These are phyloP conservation scores for Dictyostelium purpureum DNA, from an alignment of 78 protist species.

Conservation along the genomic window DNA sequence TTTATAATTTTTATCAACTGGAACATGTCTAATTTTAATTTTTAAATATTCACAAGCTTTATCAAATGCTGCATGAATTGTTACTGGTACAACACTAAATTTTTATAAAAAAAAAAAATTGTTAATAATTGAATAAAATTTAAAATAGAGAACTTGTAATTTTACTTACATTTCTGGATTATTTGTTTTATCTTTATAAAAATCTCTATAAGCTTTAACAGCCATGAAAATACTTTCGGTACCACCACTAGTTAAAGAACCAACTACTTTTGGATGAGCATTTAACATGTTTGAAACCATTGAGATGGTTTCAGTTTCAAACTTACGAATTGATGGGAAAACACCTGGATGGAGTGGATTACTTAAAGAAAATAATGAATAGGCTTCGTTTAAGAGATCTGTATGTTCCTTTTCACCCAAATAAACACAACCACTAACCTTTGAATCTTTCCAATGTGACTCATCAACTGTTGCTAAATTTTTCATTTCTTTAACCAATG, in stretches of 20 bases:
- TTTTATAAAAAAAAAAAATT: not conserved
- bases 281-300: constrained; percentile 86
- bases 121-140: not conserved
- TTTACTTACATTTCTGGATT: constrained; percentile 67
- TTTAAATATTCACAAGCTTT: constrained; percentile 66
- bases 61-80: constrained; percentile 71
- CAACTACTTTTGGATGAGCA: constrained; percentile 75
- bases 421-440: constrained; percentile 78
- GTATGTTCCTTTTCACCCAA: constrained; percentile 63
- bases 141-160: not conserved
- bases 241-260: constrained; percentile 79
- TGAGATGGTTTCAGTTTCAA: constrained; percentile 88
- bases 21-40: constrained; percentile 67
- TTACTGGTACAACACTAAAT: constrained; percentile 65
- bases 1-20: constrained; percentile 29
- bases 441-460: constrained; percentile 10
- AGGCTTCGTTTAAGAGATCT: constrained; percentile 50
- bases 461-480: constrained; percentile 33
- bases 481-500: not conserved
- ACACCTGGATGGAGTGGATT: constrained; percentile 91
- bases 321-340: constrained; percentile 86
- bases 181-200: constrained; percentile 14
- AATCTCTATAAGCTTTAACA: constrained; percentile 76
- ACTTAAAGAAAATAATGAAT: constrained; percentile 70
- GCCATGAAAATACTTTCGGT: constrained; percentile 78